These are phyloP conservation scores for Rhodotorula sp. DNA, from an alignment of 1,284 basidiomycete species.

Conservation along the genomic window DNA sequence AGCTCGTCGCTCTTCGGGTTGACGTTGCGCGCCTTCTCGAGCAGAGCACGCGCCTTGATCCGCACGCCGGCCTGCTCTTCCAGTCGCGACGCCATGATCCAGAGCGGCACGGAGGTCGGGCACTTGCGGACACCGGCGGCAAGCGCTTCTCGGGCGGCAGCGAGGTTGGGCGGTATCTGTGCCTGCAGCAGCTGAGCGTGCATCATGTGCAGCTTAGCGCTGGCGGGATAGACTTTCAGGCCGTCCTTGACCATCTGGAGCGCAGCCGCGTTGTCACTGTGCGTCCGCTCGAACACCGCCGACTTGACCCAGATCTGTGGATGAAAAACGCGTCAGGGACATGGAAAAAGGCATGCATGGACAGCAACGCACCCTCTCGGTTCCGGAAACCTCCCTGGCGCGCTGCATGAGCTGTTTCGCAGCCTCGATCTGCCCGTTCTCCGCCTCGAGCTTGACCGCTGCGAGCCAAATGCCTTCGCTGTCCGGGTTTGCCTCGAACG, in stretches of 20 bases:
- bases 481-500: conserved; percentile 92
- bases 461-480: conserved; percentile 97
- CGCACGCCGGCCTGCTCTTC: conserved; percentile 84
- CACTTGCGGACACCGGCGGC: conserved; percentile 77
- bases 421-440: conserved; percentile 83
- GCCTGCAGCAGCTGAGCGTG: conserved; percentile 75
- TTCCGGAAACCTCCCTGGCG: conserved; percentile 84
- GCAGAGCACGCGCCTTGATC: conserved; percentile 86
- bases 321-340: neutral
- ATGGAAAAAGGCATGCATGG: neutral
- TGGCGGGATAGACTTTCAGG: conserved; percentile 75
- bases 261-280: conserved; percentile 71
- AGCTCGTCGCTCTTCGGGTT: conserved; percentile 79
- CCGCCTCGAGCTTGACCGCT: conserved; percentile 91
- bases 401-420: conserved; percentile 82
- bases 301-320: conserved; percentile 96
- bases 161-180: conserved; percentile 12
- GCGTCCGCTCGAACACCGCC: conserved; percentile 87
- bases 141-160: conserved; percentile 70
- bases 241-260: conserved; percentile 72
- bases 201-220: conserved; percentile 92
- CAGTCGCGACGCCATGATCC: conserved; percentile 81
- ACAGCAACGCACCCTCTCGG: conserved; percentile 67
- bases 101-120: conserved; percentile 76
- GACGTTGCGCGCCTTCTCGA: conserved; percentile 83